phyloP scores from a whole-genome alignment of 768 basidiomycete species.

The Auriscalpium microsporum region DNA sequence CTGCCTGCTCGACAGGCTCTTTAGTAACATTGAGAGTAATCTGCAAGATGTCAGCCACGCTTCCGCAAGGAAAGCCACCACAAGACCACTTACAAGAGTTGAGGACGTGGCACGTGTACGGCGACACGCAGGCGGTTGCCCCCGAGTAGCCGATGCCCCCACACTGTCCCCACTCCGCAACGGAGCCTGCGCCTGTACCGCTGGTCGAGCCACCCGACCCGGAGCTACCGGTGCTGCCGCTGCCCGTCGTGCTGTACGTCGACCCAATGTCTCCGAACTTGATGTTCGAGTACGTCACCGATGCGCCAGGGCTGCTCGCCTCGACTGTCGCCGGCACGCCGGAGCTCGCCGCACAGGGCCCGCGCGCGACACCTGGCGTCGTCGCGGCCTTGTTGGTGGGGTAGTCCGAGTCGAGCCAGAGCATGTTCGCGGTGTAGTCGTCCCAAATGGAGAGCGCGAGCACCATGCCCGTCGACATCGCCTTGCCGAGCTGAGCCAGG shows the following conservation, averaged over 20 bases:
- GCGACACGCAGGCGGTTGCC: conserved; percentile 10
- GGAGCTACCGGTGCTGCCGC: neutral
- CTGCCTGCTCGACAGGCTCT: too few relatives aligned
- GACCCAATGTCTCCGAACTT: conserved; percentile 41
- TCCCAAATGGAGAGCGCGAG: conserved; percentile 45
- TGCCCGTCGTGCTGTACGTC: conserved; percentile 25
- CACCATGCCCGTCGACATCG: conserved; percentile 36
- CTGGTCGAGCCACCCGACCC: neutral
- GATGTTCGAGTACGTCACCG: conserved; percentile 49
- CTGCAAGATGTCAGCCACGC: neutral
- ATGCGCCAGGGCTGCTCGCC: conserved; percentile 27
- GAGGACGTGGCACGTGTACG: conserved; percentile 8
- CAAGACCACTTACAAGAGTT: neutral
- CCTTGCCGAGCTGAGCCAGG: conserved; percentile 23
- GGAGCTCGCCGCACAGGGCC: conserved; percentile 39
- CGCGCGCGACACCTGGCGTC: conserved; percentile 39
- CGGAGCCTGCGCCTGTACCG: conserved; percentile 5
- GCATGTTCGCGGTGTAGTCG: conserved; percentile 45
- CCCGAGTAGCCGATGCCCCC: conserved; percentile 17
- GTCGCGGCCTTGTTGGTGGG: conserved; percentile 23
- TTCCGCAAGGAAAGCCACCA: neutral
- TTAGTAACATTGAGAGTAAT: conserved; percentile 13
- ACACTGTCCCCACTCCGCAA: conserved; percentile 16
- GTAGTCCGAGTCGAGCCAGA: conserved; percentile 50
- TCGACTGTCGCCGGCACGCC: conserved; percentile 40